Percentiles rank a stretch among this genome's conserved stretches.
These are phyloP conservation scores for Fusarium incarnatum DNA, from an alignment of 2,329 filamentous ascomycete genomes.

Conservation along the genomic window DNA sequence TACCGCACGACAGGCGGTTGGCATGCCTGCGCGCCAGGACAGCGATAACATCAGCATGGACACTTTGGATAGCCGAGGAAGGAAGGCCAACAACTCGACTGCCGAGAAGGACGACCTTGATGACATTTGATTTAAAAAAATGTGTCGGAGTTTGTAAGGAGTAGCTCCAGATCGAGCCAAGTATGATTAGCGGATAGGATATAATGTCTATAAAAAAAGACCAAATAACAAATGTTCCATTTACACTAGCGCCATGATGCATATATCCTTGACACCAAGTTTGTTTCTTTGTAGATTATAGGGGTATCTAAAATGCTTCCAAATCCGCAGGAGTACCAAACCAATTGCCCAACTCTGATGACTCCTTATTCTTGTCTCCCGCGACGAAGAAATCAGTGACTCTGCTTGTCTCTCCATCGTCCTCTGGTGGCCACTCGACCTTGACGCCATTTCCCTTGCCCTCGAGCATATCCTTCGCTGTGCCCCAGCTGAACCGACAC, in stretches of 20 bases:
- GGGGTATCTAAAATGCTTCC: slow-evolving; percentile 71
- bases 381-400: slow-evolving; percentile 80
- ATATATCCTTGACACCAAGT: neutral
- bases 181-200: slow-evolving; percentile 46
- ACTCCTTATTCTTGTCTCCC: slow-evolving; percentile 56
- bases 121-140: slow-evolving; percentile 67
- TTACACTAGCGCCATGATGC: slow-evolving; percentile 4
- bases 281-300: neutral
- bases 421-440: slow-evolving; percentile 86
- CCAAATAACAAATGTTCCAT: slow-evolving; percentile 10
- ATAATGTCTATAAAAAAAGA: slow-evolving; percentile 45
- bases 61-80: slow-evolving; percentile 70
- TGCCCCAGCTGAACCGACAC: slow-evolving; percentile 95
- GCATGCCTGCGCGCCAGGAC: slow-evolving; percentile 69
- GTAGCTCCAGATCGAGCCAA: slow-evolving; percentile 21
- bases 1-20: slow-evolving; percentile 83
- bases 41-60: slow-evolving; percentile 68
- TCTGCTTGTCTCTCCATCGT: slow-evolving; percentile 74
- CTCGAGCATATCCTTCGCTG: slow-evolving; percentile 92
- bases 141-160: slow-evolving; percentile 28
- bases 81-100: slow-evolving; percentile 55
- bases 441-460: slow-evolving; percentile 73
- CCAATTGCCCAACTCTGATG: slow-evolving; percentile 81
- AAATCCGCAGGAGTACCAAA: slow-evolving; percentile 79
- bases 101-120: slow-evolving; percentile 63